phyloP scores from a whole-genome alignment of 495 filamentous ascomycete genomes.

The Penicillium bovifimosum region DNA sequence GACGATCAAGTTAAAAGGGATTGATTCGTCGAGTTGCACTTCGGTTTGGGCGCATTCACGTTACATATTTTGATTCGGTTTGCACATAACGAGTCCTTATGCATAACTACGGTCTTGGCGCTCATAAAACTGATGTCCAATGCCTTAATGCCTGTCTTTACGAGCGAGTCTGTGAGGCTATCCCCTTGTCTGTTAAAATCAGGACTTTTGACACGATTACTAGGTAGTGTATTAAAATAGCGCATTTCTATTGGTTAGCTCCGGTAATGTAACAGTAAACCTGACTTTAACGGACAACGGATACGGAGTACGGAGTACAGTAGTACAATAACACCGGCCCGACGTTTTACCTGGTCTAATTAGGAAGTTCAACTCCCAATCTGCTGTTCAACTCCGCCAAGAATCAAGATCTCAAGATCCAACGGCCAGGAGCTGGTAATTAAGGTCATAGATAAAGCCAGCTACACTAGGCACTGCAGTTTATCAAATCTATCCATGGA shows the following conservation, averaged over 20 bases:
- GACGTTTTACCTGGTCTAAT: not conserved
- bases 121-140: not conserved
- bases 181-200: too few species aligned
- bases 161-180: too few species aligned
- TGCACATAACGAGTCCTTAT: not conserved
- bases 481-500: not conserved
- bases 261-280: too few species aligned
- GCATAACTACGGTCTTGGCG: not conserved
- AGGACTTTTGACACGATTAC: too few species aligned
- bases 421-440: not conserved
- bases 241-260: too few species aligned
- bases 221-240: too few species aligned
- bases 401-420: slow-evolving; percentile 3
- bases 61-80: not conserved
- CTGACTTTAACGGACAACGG: too few species aligned
- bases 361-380: not conserved
- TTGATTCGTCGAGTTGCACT: not conserved
- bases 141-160: not conserved
- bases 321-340: too few species aligned
- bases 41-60: too few species aligned
- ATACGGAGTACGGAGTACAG: too few species aligned
- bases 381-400: not conserved
- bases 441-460: not conserved
- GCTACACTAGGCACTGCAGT: not conserved
- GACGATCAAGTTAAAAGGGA: slow-evolving; percentile 19